Percentiles rank a stretch among this genome's conserved stretches.
Conservation (phyloP, 163 green algal species). For the Volvox carteri region DNA sequence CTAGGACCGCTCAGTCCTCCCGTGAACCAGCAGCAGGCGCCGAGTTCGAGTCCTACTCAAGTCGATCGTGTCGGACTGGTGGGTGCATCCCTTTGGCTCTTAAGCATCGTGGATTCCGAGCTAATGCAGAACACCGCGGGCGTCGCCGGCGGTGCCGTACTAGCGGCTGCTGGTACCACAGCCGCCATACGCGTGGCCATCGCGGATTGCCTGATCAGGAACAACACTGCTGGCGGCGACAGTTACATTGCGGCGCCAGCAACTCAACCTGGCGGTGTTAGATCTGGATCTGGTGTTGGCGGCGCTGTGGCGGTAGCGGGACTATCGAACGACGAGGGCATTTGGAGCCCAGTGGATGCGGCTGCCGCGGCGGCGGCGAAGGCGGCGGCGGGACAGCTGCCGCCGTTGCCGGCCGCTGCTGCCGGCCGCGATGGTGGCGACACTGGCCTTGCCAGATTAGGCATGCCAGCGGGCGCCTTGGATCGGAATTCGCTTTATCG, state of each 20-base stretch:
- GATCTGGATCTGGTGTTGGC: not conserved
- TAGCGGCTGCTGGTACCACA: not conserved
- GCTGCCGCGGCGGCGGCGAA: not conserved
- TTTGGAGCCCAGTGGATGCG: not conserved
- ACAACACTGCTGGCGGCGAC: not conserved
- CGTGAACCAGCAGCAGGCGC: not conserved
- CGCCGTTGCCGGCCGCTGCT: too few relatives aligned
- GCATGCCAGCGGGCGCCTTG: too few relatives aligned
- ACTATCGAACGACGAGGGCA: not conserved
- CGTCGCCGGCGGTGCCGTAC: not conserved
- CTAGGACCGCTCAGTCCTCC: not conserved
- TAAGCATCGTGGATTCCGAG: not conserved
- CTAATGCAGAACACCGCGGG: not conserved
- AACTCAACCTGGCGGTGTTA: too few relatives aligned
- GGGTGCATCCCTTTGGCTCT: not conserved
- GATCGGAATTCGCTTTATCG: too few relatives aligned
- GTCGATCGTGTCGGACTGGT: not conserved
- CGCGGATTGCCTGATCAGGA: not conserved
- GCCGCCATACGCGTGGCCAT: not conserved
- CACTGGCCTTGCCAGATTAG: not conserved
- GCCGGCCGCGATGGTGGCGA: not conserved
- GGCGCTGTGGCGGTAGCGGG: not conserved
- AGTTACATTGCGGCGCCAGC: not conserved
- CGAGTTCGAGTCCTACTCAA: not conserved
- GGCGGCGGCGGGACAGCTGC: not conserved